Percentiles rank a stretch among this genome's conserved stretches.
Conservation (phyloP, 2,329 filamentous ascomycete genomes). For the Pseudogymnoascus sp. region DNA sequence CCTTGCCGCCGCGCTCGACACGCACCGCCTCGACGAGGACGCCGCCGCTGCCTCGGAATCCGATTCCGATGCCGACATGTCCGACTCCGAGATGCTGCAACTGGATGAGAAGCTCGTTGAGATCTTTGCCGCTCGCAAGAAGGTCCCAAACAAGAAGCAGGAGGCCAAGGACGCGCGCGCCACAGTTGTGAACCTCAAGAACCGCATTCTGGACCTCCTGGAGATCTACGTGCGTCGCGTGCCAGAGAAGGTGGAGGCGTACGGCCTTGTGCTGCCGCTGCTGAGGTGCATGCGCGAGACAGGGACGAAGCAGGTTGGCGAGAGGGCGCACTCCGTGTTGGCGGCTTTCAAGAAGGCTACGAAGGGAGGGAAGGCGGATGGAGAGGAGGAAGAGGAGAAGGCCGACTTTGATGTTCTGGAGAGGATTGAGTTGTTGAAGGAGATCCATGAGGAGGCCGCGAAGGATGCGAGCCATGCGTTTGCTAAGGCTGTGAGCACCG, state of each 20-base stretch:
- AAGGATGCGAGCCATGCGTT: conserved; percentile 62
- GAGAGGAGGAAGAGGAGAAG: conserved; percentile 33
- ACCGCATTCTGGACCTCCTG: conserved; percentile 80
- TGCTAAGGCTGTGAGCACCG: conserved; percentile 65
- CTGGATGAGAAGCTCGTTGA: conserved; percentile 76
- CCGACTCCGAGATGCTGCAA: conserved; percentile 90
- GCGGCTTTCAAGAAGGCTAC: conserved; percentile 62
- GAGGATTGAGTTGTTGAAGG: conserved; percentile 45
- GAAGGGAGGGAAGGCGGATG: conserved; percentile 44
- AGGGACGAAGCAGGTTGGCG: conserved; percentile 64
- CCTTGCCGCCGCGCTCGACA: conserved; percentile 71
- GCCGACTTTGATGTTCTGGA: conserved; percentile 25
- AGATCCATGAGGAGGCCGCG: conserved; percentile 62
- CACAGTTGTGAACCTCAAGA: conserved; percentile 89
- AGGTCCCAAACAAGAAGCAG: conserved; percentile 64
- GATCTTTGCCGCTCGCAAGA: conserved; percentile 73
- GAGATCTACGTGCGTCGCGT: conserved; percentile 79
- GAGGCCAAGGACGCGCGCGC: conserved; percentile 83
- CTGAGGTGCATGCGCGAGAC: conserved; percentile 72
- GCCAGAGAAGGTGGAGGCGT: conserved; percentile 57
- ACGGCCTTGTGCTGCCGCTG: conserved; percentile 67
- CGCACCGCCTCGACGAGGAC: conserved; percentile 56
- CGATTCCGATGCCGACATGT: conserved; percentile 73
- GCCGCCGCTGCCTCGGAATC: conserved; percentile 44
- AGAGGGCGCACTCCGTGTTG: conserved; percentile 66